Evolutionary conservation across 345 rosid species (phyloP).

Genomic region (Brassica cretica): DNA sequence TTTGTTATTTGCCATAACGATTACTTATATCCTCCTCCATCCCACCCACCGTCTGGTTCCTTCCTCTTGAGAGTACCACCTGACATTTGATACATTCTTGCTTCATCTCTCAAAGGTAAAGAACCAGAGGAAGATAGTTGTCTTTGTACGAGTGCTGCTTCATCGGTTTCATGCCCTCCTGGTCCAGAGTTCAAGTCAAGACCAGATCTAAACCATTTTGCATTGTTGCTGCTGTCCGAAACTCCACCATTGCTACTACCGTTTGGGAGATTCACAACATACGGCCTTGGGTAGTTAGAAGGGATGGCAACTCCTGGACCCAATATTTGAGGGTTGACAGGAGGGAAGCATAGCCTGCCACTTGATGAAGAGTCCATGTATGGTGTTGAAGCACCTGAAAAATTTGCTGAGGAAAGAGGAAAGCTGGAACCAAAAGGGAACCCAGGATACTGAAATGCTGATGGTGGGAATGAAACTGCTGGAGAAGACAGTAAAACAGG

Average conservation of each 20-base stretch:
- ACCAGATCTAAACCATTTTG: conserved; percentile 69
- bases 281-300: conserved; percentile 63
- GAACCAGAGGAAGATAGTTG: conserved; percentile 55
- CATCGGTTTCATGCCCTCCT: conserved; percentile 63
- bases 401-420: conserved; percentile 60
- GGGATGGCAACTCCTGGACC: conserved; percentile 51
- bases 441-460: conserved; percentile 69
- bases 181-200: conserved; percentile 91
- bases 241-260: conserved; percentile 45
- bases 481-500: conserved; percentile 79
- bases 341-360: conserved; percentile 54
- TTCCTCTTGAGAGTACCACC: conserved; percentile 73
- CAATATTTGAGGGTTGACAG: conserved; percentile 58
- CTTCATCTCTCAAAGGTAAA: conserved; percentile 60
- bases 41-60: conserved; percentile 95
- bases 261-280: conserved; percentile 61
- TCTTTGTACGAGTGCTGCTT: conserved; percentile 46
- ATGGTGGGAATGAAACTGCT: conserved; percentile 63
- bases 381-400: conserved; percentile 67
- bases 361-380: conserved; percentile 66
- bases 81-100: conserved; percentile 67
- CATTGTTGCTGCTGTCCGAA: conserved; percentile 39
- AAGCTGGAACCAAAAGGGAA: conserved; percentile 64
- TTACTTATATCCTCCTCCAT: conserved; percentile 58
- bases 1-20: conserved; percentile 72